Conservation (phyloP, 1,139 yeast species). For the Saccharomycopsis phalli region DNA sequence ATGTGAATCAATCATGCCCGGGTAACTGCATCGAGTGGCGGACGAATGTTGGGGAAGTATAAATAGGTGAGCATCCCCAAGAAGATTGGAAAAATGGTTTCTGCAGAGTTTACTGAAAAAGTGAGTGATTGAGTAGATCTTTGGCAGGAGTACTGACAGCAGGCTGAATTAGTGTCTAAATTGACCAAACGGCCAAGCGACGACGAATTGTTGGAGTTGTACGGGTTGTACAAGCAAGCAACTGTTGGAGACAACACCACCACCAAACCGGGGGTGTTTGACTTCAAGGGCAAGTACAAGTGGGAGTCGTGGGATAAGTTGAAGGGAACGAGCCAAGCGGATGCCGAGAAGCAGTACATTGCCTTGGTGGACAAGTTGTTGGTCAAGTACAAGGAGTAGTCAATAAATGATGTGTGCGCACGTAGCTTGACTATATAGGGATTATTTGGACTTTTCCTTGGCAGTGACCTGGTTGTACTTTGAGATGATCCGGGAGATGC, state of each 20-base stretch:
- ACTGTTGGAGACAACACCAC: conserved; percentile 92
- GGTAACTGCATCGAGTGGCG: neutral
- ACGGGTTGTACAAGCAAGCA: conserved; percentile 94
- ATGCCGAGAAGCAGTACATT: conserved; percentile 84
- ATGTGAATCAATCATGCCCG: neutral
- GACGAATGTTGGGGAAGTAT: neutral
- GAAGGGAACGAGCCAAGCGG: conserved; percentile 80
- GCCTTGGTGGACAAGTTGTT: conserved; percentile 61
- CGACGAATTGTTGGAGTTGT: conserved; percentile 75
- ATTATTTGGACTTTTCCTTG: no score
- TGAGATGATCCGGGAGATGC: conserved; percentile 20
- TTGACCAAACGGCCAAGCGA: conserved; percentile 73
- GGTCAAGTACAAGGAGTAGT: conserved; percentile 34
- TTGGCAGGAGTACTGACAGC: conserved; percentile 5
- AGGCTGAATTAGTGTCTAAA: conserved; percentile 77
- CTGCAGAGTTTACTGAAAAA: conserved; percentile 45
- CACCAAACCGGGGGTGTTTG: conserved; percentile 76
- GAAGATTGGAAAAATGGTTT: conserved; percentile 33
- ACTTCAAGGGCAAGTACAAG: conserved; percentile 91
- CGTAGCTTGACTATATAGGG: no score
- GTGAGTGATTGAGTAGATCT: conserved; percentile 29
- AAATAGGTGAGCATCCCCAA: neutral
- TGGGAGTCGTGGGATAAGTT: conserved; percentile 94
- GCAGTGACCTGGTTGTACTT: neutral
- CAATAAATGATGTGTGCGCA: no score